phyloP scores from a whole-genome alignment of 2,329 filamentous ascomycete genomes.

The Aspergillus sp. region DNA sequence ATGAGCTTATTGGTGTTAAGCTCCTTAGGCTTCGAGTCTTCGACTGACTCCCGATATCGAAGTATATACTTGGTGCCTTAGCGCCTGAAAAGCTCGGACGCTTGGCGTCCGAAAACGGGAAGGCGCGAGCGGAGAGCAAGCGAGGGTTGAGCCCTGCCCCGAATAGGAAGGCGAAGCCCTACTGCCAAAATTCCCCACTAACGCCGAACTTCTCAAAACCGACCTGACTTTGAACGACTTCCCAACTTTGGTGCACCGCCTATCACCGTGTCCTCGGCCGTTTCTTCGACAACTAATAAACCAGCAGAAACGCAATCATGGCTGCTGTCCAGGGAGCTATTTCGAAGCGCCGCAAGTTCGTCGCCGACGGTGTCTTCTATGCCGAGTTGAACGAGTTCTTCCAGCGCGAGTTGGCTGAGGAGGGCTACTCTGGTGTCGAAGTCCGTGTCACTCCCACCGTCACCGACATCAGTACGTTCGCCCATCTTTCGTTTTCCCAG shows the following conservation, averaged over 20 bases:
- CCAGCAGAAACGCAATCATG: slow-evolving; percentile 46
- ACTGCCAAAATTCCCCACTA: slow-evolving; percentile 41
- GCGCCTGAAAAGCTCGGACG: slow-evolving; percentile 9
- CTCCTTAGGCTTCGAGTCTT: not conserved
- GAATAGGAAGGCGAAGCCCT: slow-evolving; percentile 34
- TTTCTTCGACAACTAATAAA: slow-evolving; percentile 37
- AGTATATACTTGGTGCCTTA: slow-evolving; percentile 7
- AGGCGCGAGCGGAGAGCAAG: slow-evolving; percentile 27
- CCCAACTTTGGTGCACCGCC: slow-evolving; percentile 27
- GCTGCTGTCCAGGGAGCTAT: slow-evolving; percentile 53
- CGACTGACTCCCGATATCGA: not conserved
- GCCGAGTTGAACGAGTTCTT: slow-evolving; percentile 99
- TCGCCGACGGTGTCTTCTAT: slow-evolving; percentile 99
- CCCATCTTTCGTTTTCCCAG: slow-evolving; percentile 17
- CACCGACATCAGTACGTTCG: slow-evolving; percentile 83
- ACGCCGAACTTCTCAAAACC: slow-evolving; percentile 35
- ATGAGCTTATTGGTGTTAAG: not conserved
- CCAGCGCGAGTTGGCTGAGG: slow-evolving; percentile 99
- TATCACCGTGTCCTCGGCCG: slow-evolving; percentile 30
- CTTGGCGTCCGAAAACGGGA: slow-evolving; percentile 20
- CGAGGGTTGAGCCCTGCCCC: slow-evolving; percentile 44
- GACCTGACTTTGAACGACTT: slow-evolving; percentile 32
- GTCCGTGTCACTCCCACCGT: slow-evolving; percentile 99
- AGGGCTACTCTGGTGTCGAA: slow-evolving; percentile 99
- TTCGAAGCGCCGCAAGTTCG: slow-evolving; percentile 67